These are phyloP conservation scores for Gautieria morchelliformis DNA, from an alignment of 768 basidiomycete species.

Conservation along the genomic window DNA sequence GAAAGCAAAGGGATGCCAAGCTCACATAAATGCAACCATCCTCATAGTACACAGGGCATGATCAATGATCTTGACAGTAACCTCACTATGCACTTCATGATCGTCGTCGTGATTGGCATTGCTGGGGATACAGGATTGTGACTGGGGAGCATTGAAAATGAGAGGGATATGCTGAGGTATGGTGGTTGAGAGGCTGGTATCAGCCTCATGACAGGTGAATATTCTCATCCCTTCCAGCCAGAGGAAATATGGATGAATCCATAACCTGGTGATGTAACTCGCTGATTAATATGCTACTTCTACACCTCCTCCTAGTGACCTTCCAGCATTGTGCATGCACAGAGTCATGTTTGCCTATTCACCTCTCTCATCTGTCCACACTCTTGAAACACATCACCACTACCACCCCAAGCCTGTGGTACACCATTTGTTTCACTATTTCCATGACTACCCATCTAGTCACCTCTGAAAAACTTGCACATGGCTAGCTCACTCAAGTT, in stretches of 20 bases:
- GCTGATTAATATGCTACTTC: conserved; percentile 33
- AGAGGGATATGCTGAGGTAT: no score
- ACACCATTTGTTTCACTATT: conserved; percentile 42
- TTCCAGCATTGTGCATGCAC: conserved; percentile 36
- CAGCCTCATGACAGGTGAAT: no score
- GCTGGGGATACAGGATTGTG: no score
- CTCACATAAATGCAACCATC: no score
- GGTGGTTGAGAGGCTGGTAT: no score
- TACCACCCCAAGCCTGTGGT: conserved; percentile 53
- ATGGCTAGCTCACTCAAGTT: conserved; percentile 45
- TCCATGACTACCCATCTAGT: conserved; percentile 22
- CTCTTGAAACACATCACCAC: conserved; percentile 49
- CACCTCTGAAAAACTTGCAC: conserved; percentile 40
- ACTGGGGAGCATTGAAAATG: no score
- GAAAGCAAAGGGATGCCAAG: no score
- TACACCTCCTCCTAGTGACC: conserved; percentile 55
- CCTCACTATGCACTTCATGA: no score
- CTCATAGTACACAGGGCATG: no score
- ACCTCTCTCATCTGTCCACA: conserved; percentile 43
- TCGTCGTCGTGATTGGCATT: no score
- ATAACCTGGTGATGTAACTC: background rate
- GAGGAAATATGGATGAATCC: background rate
- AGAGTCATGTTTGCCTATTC: conserved; percentile 39
- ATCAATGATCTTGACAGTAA: no score
- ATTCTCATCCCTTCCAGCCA: no score